phyloP scores from a whole-genome alignment of 495 filamentous ascomycete genomes.

The Aspergillus sclerotiicarbonarius region DNA sequence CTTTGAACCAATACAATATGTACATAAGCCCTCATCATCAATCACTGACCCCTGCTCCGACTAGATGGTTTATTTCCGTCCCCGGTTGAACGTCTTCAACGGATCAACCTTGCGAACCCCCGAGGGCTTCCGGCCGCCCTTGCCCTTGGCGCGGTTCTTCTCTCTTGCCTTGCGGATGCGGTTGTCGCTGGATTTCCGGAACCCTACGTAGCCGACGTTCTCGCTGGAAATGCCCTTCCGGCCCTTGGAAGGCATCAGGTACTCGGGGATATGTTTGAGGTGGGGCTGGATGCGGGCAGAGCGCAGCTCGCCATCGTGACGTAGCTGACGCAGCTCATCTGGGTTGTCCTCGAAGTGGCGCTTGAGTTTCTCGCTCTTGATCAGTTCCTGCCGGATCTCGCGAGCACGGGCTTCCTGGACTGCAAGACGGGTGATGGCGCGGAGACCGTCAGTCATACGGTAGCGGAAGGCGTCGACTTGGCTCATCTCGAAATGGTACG shows the following conservation, averaged over 20 bases:
- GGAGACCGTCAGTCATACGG: slow-evolving; percentile 85
- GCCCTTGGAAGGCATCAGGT: slow-evolving; percentile 80
- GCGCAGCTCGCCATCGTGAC: slow-evolving; percentile 87
- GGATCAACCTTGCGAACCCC: slow-evolving; percentile 66
- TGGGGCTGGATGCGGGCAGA: slow-evolving; percentile 79
- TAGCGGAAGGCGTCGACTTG: slow-evolving; percentile 92
- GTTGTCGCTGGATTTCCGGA: slow-evolving; percentile 71
- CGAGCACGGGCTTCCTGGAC: slow-evolving; percentile 85
- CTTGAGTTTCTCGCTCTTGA: slow-evolving; percentile 90
- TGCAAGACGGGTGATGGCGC: slow-evolving; percentile 76
- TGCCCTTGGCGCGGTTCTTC: slow-evolving; percentile 54
- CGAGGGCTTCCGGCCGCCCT: slow-evolving; percentile 51
- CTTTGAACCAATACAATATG: background rate
- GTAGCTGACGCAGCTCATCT: slow-evolving; percentile 75
- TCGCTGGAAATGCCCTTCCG: slow-evolving; percentile 61
- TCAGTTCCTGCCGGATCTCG: slow-evolving; percentile 83
- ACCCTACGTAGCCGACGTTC: slow-evolving; percentile 69
- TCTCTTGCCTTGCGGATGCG: slow-evolving; percentile 70
- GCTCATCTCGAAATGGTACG: slow-evolving; percentile 92
- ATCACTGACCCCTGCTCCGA: background rate
- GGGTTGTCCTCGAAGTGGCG: slow-evolving; percentile 98
- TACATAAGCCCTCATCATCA: background rate
- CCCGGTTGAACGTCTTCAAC: slow-evolving; percentile 79
- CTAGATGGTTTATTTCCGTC: slow-evolving; percentile 27
- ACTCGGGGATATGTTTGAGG: slow-evolving; percentile 93